phyloP scores from a whole-genome alignment of 306 rosid species.

The Rubus parviflorus region DNA sequence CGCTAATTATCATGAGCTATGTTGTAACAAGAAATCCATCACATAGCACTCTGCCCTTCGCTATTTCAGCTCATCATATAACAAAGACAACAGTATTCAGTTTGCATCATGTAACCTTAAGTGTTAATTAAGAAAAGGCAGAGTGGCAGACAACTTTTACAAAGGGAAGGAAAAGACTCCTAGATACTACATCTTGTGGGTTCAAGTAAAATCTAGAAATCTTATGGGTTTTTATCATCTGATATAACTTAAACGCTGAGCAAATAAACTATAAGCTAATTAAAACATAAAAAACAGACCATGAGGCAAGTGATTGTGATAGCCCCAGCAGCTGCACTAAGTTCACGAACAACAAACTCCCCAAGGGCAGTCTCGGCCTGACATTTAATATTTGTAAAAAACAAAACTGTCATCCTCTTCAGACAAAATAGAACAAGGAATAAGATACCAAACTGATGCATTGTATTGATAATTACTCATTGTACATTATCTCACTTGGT shows the following conservation, averaged over 20 bases:
- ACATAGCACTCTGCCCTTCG: neutral
- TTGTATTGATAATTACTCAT: neutral
- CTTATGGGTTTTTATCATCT: neutral
- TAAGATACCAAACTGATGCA: neutral
- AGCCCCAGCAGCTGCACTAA: constrained; percentile 83
- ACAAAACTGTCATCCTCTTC: neutral
- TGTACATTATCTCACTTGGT: neutral
- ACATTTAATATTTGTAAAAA: constrained; percentile 9
- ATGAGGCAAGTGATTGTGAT: constrained; percentile 85
- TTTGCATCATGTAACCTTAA: neutral
- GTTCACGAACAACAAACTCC: constrained; percentile 64
- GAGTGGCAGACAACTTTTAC: neutral
- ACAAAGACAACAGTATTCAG: neutral
- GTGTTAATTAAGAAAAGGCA: neutral
- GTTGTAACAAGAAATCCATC: neutral
- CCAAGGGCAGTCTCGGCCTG: constrained; percentile 66
- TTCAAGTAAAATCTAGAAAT: neutral
- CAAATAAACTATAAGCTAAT: neutral
- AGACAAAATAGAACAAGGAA: neutral
- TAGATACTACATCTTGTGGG: neutral
- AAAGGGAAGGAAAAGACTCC: neutral
- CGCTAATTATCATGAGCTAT: neutral
- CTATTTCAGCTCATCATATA: neutral
- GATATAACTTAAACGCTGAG: neutral
- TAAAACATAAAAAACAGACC: constrained; percentile 44